Percentiles rank a stretch among this genome's conserved stretches.
Evolutionary conservation across 192 early-diverging fungal genomes (phyloP).

Genomic region (Glomus cerebriforme): DNA sequence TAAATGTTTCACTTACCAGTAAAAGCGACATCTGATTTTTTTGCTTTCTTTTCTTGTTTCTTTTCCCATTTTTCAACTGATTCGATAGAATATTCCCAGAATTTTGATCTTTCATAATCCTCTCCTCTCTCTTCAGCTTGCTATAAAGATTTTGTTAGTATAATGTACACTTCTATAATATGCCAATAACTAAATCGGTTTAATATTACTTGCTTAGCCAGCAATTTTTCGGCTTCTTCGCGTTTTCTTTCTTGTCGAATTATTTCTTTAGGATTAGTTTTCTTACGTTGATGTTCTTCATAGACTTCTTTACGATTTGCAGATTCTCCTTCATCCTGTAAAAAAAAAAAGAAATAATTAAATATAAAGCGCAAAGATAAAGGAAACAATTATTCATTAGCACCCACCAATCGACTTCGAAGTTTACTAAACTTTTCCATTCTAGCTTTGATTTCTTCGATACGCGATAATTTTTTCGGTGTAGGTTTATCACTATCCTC

Average conservation of each 20-base stretch:
- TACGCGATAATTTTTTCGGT: neutral
- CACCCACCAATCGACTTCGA: neutral
- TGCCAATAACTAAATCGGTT: neutral
- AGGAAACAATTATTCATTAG: neutral
- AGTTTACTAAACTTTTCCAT: conserved; percentile 6
- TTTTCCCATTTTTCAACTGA: conserved; percentile 84
- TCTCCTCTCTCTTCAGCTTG: conserved; percentile 68
- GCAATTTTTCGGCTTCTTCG: conserved; percentile 73
- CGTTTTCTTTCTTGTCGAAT: conserved; percentile 67
- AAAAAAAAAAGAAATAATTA: neutral
- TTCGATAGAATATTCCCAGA: conserved; percentile 84
- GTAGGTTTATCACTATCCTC: neutral
- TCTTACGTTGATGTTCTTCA: conserved; percentile 72
- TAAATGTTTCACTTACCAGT: conserved; percentile 55
- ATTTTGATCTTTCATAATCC: conserved; percentile 83
- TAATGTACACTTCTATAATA: neutral
- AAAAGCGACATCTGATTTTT: conserved; percentile 75
- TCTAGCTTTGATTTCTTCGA: neutral
- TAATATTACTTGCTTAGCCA: conserved; percentile 50
- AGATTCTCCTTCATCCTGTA: conserved; percentile 33
- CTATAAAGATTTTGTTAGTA: conserved; percentile 33
- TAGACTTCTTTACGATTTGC: conserved; percentile 78
- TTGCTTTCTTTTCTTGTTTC: conserved; percentile 71
- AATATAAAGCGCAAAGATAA: neutral
- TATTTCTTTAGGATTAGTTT: conserved; percentile 66